phyloP scores from a whole-genome alignment of 768 basidiomycete species.

The Dentipellis fragilis region DNA sequence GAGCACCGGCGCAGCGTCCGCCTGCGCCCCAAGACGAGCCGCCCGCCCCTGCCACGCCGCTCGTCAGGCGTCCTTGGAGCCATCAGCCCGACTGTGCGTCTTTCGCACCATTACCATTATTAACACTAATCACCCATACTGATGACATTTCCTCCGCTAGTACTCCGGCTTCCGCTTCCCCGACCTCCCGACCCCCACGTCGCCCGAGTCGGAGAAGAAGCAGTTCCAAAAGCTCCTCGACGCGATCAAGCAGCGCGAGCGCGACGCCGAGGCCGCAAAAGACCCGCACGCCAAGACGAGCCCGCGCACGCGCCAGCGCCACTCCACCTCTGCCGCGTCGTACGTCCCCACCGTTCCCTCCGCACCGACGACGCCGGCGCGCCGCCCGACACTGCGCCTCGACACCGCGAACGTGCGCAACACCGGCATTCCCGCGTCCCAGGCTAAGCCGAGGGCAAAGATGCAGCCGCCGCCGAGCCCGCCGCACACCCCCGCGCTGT shows the following conservation, averaged over 20 bases:
- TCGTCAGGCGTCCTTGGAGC: not conserved
- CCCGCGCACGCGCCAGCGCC: not conserved
- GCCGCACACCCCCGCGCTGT: not conserved
- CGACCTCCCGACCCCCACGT: constrained; percentile 4
- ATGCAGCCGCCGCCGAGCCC: not conserved
- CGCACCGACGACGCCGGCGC: not conserved
- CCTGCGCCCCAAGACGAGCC: constrained; percentile 6
- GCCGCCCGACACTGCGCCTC: not conserved
- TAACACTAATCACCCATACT: not conserved
- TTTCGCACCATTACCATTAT: not conserved
- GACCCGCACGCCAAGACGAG: not conserved
- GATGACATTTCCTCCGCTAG: not conserved
- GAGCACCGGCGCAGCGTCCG: constrained; percentile 4
- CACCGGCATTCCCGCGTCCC: constrained; percentile 2
- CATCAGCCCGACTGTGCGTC: constrained; percentile 5
- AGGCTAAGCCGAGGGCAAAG: not conserved
- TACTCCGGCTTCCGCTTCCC: constrained; percentile 4
- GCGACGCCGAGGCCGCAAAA: not conserved
- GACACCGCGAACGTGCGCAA: not conserved
- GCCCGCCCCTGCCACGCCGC: constrained; percentile 6
- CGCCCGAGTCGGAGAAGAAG: constrained; percentile 4
- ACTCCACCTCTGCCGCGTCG: not conserved
- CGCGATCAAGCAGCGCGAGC: not conserved
- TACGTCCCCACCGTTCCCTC: not conserved
- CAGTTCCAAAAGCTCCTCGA: constrained; percentile 10